phyloP scores from a whole-genome alignment of 176 grass and related monocot species.

The Cocos nucifera region DNA sequence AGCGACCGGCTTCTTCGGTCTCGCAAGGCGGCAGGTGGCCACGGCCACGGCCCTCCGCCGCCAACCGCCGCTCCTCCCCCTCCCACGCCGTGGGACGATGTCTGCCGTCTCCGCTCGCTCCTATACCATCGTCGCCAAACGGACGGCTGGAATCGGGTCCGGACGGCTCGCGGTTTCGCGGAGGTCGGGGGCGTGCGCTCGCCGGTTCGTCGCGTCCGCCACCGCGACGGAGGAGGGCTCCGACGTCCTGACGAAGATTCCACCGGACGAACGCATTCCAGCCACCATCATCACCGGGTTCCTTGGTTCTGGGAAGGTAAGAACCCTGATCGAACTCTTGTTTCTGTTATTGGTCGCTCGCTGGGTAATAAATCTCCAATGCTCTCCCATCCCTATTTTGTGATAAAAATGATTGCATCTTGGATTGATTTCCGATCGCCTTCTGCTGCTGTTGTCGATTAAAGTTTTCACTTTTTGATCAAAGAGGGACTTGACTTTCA shows the following conservation, averaged over 20 bases:
- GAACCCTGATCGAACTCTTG: background rate
- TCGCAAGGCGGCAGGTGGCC: conserved; percentile 11
- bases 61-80: conserved; percentile 17
- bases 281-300: conserved; percentile 97
- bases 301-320: conserved; percentile 89
- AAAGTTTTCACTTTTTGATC: too few relatives aligned
- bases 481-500: too few relatives aligned
- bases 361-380: too few relatives aligned
- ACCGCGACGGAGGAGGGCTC: conserved; percentile 32
- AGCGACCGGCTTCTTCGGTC: conserved; percentile 29
- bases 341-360: too few relatives aligned
- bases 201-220: conserved; percentile 43
- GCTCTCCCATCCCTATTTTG: too few relatives aligned
- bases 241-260: conserved; percentile 36
- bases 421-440: too few relatives aligned
- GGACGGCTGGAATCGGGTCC: conserved; percentile 4
- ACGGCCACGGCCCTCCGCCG: background rate
- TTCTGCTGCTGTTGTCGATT: too few relatives aligned
- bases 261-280: conserved; percentile 70
- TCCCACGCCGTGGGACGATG: conserved; percentile 21
- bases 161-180: background rate
- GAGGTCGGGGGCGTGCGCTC: background rate
- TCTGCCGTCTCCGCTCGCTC: conserved; percentile 14
- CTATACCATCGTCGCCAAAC: conserved; percentile 8
- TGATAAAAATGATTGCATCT: too few relatives aligned